A percentile compares a stretch with the other conserved stretches of the same genome.
Evolutionary conservation across 345 rosid species (phyloP).

Genomic region (Balakata baccata): DNA sequence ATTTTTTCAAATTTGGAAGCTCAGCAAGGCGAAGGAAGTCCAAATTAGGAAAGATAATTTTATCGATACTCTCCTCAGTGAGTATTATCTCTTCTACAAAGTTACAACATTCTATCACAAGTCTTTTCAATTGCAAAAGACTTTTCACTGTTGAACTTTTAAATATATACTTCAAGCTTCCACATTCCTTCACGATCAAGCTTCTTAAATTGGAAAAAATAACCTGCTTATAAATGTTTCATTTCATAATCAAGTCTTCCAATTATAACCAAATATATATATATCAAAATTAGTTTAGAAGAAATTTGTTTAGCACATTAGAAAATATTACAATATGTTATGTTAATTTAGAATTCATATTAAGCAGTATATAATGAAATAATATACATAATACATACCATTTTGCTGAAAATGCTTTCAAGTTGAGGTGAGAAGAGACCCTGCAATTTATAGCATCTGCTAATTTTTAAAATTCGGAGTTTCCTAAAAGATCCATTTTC

Average conservation of each 20-base stretch:
- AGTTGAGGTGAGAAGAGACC: neutral
- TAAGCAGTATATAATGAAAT: too few relatives aligned
- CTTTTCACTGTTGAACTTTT: neutral
- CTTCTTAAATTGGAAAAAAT: conserved; percentile 8
- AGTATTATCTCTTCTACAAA: conserved; percentile 14
- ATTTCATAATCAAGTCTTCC: too few relatives aligned
- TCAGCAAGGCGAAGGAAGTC: neutral
- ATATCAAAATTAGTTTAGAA: too few relatives aligned
- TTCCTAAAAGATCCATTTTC: neutral
- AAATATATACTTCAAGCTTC: neutral
- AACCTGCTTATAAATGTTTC: conserved; percentile 10
- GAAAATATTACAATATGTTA: too few relatives aligned
- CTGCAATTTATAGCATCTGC: neutral
- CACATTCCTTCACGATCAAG: neutral
- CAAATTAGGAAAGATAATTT: conserved; percentile 15
- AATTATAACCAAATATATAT: too few relatives aligned
- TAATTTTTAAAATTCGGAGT: neutral
- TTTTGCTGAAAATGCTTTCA: too few relatives aligned
- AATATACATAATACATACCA: too few relatives aligned
- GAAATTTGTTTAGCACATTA: too few relatives aligned
- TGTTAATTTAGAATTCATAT: too few relatives aligned
- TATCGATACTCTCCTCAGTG: neutral
- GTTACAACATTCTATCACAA: neutral
- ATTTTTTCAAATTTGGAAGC: neutral
- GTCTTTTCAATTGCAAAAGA: conserved; percentile 9